A percentile compares a stretch with the other conserved stretches of the same genome.
These are phyloP conservation scores for Boletus sp. DNA, from an alignment of 768 basidiomycete genomes.

Conservation along the genomic window DNA sequence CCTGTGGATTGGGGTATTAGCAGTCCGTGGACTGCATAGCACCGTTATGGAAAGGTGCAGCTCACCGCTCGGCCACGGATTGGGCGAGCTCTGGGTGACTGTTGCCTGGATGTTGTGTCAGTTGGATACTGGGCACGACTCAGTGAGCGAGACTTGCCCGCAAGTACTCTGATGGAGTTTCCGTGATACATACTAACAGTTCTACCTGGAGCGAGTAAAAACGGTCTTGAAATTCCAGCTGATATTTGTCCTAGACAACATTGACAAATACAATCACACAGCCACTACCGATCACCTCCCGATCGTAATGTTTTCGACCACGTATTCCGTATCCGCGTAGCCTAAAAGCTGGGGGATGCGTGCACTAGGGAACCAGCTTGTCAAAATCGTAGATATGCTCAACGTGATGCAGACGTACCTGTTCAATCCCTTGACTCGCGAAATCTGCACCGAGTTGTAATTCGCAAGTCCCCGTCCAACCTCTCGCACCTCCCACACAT, in stretches of 20 bases:
- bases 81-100: conserved; percentile 98
- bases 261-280: conserved; percentile 39
- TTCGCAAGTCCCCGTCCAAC: conserved; percentile 94
- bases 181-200: conserved; percentile 63
- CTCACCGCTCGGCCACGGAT: conserved; percentile 95
- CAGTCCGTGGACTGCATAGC: conserved; percentile 43
- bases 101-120: conserved; percentile 63
- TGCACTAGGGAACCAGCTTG: conserved; percentile 49
- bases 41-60: conserved; percentile 44
- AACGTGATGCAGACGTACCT: conserved; percentile 57
- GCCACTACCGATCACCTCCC: conserved; percentile 39
- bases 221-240: not conserved
- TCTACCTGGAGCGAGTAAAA: not conserved
- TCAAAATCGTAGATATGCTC: not conserved
- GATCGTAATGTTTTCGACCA: not conserved
- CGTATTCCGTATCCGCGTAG: conserved; percentile 88
- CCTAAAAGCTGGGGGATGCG: conserved; percentile 78
- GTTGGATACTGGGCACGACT: conserved; percentile 3
- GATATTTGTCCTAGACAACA: conserved; percentile 17
- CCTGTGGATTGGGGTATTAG: conserved; percentile 58
- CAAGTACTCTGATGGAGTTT: conserved; percentile 73
- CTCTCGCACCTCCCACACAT: conserved; percentile 75
- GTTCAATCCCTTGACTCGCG: conserved; percentile 82
- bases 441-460: conserved; percentile 93
- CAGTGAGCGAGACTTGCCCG: conserved; percentile 51